phyloP scores from a whole-genome alignment of 192 early-diverging fungal genomes.

The Geranomyces michiganensis region DNA sequence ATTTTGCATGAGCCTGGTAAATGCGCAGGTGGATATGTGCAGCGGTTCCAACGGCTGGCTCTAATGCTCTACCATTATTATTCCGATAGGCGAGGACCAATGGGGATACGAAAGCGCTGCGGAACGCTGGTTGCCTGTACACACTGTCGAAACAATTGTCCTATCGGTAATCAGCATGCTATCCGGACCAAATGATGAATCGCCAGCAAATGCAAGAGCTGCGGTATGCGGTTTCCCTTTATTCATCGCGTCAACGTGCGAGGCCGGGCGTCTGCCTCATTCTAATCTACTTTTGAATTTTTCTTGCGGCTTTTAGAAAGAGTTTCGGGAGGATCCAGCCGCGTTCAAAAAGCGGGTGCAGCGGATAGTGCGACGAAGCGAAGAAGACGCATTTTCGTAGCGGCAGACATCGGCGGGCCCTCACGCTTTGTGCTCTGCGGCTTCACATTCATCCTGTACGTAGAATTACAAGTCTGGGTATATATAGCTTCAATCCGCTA shows the following conservation, averaged over 20 bases:
- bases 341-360: slow-evolving; percentile 78
- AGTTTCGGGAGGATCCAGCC: slow-evolving; percentile 67
- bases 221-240: slow-evolving; percentile 64
- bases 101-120: slow-evolving; percentile 87
- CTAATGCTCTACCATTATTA: background rate
- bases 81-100: slow-evolving; percentile 71
- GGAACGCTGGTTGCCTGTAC: slow-evolving; percentile 95
- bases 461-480: too few relatives aligned
- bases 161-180: slow-evolving; percentile 92
- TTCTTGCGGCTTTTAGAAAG: slow-evolving; percentile 56
- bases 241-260: background rate
- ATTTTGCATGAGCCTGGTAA: slow-evolving; percentile 74
- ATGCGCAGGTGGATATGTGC: too few relatives aligned
- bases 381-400: slow-evolving; percentile 35
- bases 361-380: slow-evolving; percentile 55
- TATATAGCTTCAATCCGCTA: too few relatives aligned
- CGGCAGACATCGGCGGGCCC: background rate
- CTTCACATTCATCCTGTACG: too few relatives aligned
- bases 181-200: slow-evolving; percentile 89
- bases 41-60: background rate
- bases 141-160: slow-evolving; percentile 92
- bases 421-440: too few relatives aligned
- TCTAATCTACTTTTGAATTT: background rate
- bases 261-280: background rate
- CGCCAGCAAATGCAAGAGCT: slow-evolving; percentile 93